Evolutionary conservation across 75 land plant species (phyloP), one percentile per base, ranked within the genome.

Genomic region (Gnetum montanum): DNA sequence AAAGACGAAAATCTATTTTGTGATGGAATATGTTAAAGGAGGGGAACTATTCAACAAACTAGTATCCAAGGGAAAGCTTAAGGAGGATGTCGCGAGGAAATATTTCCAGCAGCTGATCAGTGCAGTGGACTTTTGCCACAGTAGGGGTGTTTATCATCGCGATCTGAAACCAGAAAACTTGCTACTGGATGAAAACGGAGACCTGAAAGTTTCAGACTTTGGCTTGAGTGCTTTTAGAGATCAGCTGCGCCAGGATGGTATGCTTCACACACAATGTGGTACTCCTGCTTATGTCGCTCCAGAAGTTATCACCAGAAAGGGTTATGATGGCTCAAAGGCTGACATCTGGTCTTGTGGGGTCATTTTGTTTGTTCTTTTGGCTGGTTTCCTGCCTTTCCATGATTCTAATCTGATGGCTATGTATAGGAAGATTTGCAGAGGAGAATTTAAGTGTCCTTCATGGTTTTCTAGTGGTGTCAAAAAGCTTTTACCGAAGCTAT

Each of bases 51-150:
- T 72, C 60, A 56, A 40, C 34, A 72, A 72, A 47, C n/a, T n/a
- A n/a, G 47, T 72, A 20, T 72, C 62, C 29, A 59, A 71, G 37
- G 77, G 77, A 22, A 63, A 57, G 58, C 75, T 80, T 33, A 75
- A 71, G 51, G 83, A 80, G 56, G 83, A 80, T 25, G 68, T 41
- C 2, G 80, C 83, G 6, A 43, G 81, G 52, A 76, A 64, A 34
- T 80, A 80, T 57, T 76, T 80, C 47, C 83, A 80, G 37, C 82
- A 79, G 63, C 54, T 79, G 15, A 63, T 79, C 16, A 60, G 51
- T 8, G 82, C 77, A 11, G 77, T 74, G 13, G 75, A 63, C 18
- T 74, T 61, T 22, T 74, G 77, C 48, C 77, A 74, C 54, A 70
- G 74, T 37, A 57, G 68, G 22, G 77, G 77, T 18, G 75, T 74